phyloP scores from a whole-genome alignment of 768 basidiomycete genomes.

The Tricholoma hemisulphureum region DNA sequence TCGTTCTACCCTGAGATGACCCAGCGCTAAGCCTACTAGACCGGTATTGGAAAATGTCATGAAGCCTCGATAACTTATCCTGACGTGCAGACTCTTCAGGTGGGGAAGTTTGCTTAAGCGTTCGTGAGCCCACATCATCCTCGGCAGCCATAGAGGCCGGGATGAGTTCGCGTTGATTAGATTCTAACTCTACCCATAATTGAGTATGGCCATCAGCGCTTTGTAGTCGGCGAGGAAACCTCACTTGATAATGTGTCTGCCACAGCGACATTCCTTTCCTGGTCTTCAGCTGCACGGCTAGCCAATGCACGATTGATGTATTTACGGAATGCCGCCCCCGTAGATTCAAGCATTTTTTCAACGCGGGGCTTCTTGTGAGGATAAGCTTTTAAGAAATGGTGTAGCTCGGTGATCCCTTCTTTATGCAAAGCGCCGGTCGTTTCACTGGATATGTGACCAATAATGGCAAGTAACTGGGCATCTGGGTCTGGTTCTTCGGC shows the following conservation, averaged over 20 bases:
- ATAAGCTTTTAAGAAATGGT: conserved; percentile 89
- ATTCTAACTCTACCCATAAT: conserved; percentile 55
- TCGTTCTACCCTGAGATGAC: conserved; percentile 37
- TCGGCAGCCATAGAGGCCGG: conserved; percentile 25
- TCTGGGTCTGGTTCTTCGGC: conserved; percentile 86
- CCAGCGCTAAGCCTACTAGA: conserved; percentile 57
- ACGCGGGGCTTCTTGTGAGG: conserved; percentile 81
- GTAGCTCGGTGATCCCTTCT: conserved; percentile 91
- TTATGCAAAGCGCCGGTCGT: conserved; percentile 88
- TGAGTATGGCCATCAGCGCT: conserved; percentile 11
- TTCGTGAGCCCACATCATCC: conserved; percentile 28
- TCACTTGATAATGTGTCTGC: conserved; percentile 79
- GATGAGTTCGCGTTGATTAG: conserved; percentile 41
- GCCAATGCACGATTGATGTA: conserved; percentile 88
- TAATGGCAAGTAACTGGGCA: conserved; percentile 75
- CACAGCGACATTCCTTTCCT: conserved; percentile 77
- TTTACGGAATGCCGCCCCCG: conserved; percentile 86
- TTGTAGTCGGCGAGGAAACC: conserved; percentile 25
- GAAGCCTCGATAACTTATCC: conserved; percentile 70
- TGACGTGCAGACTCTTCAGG: conserved; percentile 43
- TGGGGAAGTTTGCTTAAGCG: conserved; percentile 21
- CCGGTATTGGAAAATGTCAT: conserved; percentile 82
- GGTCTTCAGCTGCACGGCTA: conserved; percentile 83
- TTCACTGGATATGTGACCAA: conserved; percentile 85
- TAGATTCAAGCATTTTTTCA: conserved; percentile 85